Evolutionary conservation across 768 basidiomycete genomes (phyloP), one percentile per base, ranked within the genome.

Genomic region (Boletus huronensis): DNA sequence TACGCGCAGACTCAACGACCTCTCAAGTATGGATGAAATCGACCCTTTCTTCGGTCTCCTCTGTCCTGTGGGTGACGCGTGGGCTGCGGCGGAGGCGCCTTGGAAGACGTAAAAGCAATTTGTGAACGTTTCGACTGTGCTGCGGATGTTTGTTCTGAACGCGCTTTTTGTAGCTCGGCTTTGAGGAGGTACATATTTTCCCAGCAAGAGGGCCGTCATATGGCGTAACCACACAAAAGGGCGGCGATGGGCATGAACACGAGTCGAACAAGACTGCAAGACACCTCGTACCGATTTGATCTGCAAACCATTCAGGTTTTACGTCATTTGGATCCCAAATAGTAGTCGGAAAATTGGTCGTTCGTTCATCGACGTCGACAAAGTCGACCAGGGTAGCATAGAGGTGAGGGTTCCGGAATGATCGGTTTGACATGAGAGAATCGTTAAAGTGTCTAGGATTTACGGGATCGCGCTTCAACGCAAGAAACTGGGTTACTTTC

Each of bases 381-480:
- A 95, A 97, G 65, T 97, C 92, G 58, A 99, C 95, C 2, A 99
- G 82, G 63, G 93, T 93, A 13, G 90, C 78, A 70, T 96, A 97
- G n/a, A 98, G 82, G 65, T 97, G 92, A 0, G 96, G 96, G 65
- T 99, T 99, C 26, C 93, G 85, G 73, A 98, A 99, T 5, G 93
- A 86, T 41, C 92, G 86, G 60, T 90, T 92, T 8, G 86, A 83
- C 85, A 98, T 92, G 39, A 99, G 80, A 2, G 91, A 91, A 70
- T 97, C 93, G 69, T 98, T 99, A 75, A 97, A 98, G 70, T 97
- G 94, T 61, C 86, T 85, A 1, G 89, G 87, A 62, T 81, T 79
- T 2, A 57, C 55, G 10, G 81, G 66, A 62, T 85, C 79, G 28
- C 75, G 71, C 68, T 93, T 92, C 44, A 98, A 78, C 1, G 77